A percentile compares a stretch with the other conserved stretches of the same genome.
These are phyloP conservation scores for Pseudogymnoascus sp. DNA, from an alignment of 2,329 filamentous ascomycete species.

Conservation along the genomic window DNA sequence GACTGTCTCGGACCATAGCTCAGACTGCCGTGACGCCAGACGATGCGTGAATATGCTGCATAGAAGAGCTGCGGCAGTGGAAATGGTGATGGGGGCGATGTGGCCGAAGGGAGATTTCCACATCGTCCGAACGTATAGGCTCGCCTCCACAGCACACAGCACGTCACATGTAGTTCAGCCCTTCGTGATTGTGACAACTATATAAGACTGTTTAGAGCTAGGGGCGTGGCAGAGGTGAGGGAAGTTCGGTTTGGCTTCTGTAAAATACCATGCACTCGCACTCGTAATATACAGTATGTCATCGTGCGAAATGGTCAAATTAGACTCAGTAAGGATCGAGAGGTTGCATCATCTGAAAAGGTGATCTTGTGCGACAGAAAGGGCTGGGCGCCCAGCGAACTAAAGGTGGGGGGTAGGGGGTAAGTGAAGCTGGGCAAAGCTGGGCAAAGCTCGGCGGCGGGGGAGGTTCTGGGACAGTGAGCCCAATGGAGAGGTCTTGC, in stretches of 20 bases:
- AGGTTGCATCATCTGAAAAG: neutral
- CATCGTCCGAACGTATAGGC: neutral
- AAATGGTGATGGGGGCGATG: constrained; percentile 14
- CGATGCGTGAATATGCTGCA: constrained; percentile 22
- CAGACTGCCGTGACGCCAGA: constrained; percentile 19
- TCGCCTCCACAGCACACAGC: neutral
- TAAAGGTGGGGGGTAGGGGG: neutral
- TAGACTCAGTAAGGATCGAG: neutral
- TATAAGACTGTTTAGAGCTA: neutral
- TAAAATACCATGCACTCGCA: neutral
- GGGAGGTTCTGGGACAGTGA: neutral
- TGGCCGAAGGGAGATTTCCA: neutral
- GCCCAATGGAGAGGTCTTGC: neutral
- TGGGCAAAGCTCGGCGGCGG: neutral
- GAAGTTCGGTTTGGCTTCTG: neutral
- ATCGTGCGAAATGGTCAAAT: neutral
- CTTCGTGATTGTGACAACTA: neutral
- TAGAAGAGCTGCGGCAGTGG: constrained; percentile 22
- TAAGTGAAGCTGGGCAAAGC: neutral
- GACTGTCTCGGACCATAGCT: constrained; percentile 30
- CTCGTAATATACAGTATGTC: neutral
- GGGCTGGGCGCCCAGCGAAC: neutral
- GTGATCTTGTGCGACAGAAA: neutral
- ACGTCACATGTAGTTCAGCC: neutral
- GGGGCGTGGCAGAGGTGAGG: neutral